These are phyloP conservation scores for Sporisorium exsertum DNA, from an alignment of 1,284 basidiomycete genomes.

Conservation along the genomic window DNA sequence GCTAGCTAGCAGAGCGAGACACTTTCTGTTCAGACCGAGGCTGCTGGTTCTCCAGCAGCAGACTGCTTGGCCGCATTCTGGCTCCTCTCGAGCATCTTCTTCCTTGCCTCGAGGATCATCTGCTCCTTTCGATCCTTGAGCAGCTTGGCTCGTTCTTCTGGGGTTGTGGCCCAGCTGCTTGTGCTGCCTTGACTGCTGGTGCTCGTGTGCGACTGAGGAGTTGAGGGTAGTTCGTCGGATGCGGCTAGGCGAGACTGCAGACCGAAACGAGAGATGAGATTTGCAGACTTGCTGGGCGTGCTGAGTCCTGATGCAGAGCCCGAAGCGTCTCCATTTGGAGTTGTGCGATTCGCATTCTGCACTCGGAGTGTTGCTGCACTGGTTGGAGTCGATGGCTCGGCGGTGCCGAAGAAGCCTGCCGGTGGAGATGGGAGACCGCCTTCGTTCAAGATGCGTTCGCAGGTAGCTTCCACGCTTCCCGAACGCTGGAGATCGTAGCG, in stretches of 20 bases:
- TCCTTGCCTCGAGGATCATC: constrained; percentile 51
- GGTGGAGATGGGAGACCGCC: constrained; percentile 58
- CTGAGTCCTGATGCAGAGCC: constrained; percentile 16
- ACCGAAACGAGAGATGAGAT: constrained; percentile 53
- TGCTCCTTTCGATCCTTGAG: constrained; percentile 54
- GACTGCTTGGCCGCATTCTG: constrained; percentile 9
- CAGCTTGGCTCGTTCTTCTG: constrained; percentile 43
- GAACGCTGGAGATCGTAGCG: constrained; percentile 60
- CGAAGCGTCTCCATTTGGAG: constrained; percentile 20
- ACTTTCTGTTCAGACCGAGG: neutral
- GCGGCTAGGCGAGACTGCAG: constrained; percentile 36
- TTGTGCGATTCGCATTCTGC: constrained; percentile 27
- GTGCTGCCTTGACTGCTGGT: constrained; percentile 32
- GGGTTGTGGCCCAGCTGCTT: constrained; percentile 44
- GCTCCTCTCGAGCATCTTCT: constrained; percentile 43
- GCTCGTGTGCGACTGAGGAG: constrained; percentile 18
- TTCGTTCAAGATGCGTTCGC: constrained; percentile 61
- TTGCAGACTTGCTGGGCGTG: constrained; percentile 35
- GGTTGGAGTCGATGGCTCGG: constrained; percentile 22
- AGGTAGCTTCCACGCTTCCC: constrained; percentile 60
- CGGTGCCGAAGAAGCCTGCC: constrained; percentile 49
- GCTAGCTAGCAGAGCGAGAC: neutral
- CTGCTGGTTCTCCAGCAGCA: neutral
- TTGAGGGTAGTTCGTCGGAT: constrained; percentile 13
- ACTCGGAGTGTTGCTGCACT: constrained; percentile 22